Evolutionary conservation across 208 protist genomes (phyloP), one percentile per base, ranked within the genome.

Genomic region (Trypanosoma cruzi): DNA sequence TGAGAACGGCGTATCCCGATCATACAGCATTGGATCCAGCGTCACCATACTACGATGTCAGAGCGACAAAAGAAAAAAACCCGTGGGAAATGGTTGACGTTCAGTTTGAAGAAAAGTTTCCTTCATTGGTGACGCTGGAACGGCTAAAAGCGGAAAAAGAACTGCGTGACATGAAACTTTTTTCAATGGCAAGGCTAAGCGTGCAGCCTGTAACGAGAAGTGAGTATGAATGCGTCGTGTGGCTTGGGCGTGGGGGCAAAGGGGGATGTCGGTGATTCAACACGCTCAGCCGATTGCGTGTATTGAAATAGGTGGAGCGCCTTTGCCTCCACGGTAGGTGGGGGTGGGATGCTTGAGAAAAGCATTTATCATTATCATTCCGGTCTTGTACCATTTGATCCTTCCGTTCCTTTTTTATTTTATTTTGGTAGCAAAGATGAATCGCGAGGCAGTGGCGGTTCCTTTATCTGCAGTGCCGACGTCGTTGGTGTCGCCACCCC

Each of bases 31-130:
- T 93, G 29, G 91, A 96, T 32, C 84, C 83, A 44, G 74, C 63
- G 4, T 89, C 82, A 2, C 83, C 90, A 32, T 95, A 95, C 67
- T 88, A 88, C 73, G 78, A 90, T 59, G 62, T 81, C 4, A 91
- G 84, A 59, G 84, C 80, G 3, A 90, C 78, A 0, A 66, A 69
- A 37, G 79, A 84, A 48, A 89, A 89, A 36, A 92, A 92, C 57
- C 85, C 86, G 32, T 95, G 89, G 89, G 68, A 88, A 73, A 95
- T 95, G 89, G 89, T 95, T 5, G 86, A 95, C 50, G 82, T 95
- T 4, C 64, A 72, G 46, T 95, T 95, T 80, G 82, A 82, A 40
- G 71, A 79, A 16, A 88, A 89, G 68, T 89, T 89, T 78, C 31
- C 74, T n/a, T 55, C 73, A 16, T 58, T 87, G 0, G 70, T 95